Percentiles rank a stretch among this genome's conserved stretches.
Evolutionary conservation across 805 yeast genomes (phyloP).

Genomic region (Metschnikowia continentalis): DNA sequence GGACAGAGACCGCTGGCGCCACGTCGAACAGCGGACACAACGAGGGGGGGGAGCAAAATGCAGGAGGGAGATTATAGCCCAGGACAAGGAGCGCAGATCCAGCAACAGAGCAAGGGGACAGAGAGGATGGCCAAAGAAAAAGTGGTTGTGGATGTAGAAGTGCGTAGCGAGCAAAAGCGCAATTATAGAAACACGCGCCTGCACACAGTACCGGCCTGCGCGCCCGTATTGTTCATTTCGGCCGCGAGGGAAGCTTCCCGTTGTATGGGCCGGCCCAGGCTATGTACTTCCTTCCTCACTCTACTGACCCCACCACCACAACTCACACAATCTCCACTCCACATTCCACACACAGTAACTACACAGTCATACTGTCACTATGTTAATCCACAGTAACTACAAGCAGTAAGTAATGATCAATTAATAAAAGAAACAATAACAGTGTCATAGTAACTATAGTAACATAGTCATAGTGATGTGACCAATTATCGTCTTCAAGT

Average conservation of each 20-base stretch:
- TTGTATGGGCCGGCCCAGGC: background rate
- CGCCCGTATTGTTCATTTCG: background rate
- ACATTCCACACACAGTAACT: no score
- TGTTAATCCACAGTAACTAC: no score
- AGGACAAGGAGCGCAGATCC: background rate
- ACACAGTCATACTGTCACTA: no score
- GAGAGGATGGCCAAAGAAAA: background rate
- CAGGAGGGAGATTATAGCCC: background rate
- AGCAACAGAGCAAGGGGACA: background rate
- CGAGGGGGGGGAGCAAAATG: background rate
- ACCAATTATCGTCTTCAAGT: no score
- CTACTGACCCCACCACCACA: no score
- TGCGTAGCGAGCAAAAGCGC: constrained; percentile 5
- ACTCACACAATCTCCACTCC: no score
- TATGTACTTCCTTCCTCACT: no score
- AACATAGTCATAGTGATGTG: no score
- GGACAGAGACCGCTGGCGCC: background rate
- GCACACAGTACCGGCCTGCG: background rate
- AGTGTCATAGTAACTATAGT: no score
- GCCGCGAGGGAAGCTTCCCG: constrained; percentile 1
- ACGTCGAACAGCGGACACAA: background rate
- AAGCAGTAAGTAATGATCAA: no score
- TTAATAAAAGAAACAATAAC: no score
- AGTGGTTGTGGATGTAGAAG: background rate
- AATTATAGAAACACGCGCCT: background rate